These are phyloP conservation scores for Zymoseptoria brevis DNA, from an alignment of 2,329 filamentous ascomycete species.

Conservation along the genomic window DNA sequence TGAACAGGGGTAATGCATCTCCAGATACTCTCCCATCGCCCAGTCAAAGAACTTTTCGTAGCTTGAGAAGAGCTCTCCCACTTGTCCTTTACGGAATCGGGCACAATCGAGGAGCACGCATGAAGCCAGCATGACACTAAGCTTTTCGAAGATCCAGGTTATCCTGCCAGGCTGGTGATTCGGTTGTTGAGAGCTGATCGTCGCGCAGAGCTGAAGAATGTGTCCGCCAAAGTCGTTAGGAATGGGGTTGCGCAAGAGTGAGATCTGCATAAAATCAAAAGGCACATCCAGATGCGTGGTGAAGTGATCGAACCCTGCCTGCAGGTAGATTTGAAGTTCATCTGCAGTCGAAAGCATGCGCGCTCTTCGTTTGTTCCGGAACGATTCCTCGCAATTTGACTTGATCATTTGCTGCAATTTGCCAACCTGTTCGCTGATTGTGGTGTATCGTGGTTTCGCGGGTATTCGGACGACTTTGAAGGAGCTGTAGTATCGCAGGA, in stretches of 20 bases:
- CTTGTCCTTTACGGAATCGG: constrained; percentile 31
- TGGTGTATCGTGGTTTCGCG: constrained; percentile 36
- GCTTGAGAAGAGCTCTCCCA: constrained; percentile 33
- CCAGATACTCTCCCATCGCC: constrained; percentile 39
- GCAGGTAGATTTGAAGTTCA: constrained; percentile 41
- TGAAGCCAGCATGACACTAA: constrained; percentile 44
- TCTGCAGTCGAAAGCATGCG: constrained; percentile 43
- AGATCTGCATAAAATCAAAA: constrained; percentile 46
- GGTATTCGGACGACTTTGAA: constrained; percentile 43
- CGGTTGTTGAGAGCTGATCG: constrained; percentile 30
- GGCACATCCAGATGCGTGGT: constrained; percentile 37
- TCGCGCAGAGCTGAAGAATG: constrained; percentile 42
- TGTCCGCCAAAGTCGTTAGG: constrained; percentile 43
- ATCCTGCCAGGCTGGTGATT: constrained; percentile 25
- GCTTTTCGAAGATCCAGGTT: constrained; percentile 35
- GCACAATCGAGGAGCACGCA: constrained; percentile 44
- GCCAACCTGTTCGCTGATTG: constrained; percentile 44
- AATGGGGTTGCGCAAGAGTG: constrained; percentile 39
- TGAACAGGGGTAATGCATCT: constrained; percentile 41
- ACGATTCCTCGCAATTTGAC: constrained; percentile 35
- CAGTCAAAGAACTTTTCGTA: constrained; percentile 38
- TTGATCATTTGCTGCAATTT: constrained; percentile 40
- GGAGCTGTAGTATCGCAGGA: constrained; percentile 45
- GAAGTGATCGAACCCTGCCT: constrained; percentile 46
- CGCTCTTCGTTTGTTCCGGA: constrained; percentile 36